Evolutionary conservation across 257 asterid genomes (phyloP).

Genomic region (Phtheirospermum japonicum): DNA sequence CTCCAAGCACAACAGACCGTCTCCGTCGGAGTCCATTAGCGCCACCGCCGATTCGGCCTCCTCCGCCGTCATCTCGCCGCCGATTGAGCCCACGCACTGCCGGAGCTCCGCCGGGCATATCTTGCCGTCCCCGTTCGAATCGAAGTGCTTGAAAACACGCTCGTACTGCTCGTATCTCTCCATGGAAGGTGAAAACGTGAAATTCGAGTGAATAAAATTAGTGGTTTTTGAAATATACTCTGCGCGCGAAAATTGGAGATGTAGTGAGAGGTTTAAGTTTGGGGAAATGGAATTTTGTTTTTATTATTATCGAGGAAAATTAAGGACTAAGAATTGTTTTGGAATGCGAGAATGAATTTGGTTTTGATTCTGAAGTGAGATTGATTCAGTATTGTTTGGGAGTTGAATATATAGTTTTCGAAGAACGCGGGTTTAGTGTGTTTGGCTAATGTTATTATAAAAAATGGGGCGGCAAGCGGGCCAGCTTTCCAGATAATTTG

Average conservation of each 20-base stretch:
- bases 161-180: conserved; percentile 14
- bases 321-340: no score
- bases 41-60: conserved; percentile 44
- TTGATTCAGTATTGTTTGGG: no score
- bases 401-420: no score
- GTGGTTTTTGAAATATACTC: conserved; percentile 23
- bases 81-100: conserved; percentile 34
- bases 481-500: no score
- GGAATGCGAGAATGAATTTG: no score
- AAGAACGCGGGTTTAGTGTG: no score
- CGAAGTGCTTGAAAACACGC: conserved; percentile 41
- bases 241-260: no score
- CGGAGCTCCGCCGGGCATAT: conserved; percentile 42
- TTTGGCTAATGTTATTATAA: not conserved
- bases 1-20: conserved; percentile 53
- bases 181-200: not conserved
- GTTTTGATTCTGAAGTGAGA: no score
- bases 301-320: no score
- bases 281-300: conserved; percentile 14
- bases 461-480: no score
- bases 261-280: no score
- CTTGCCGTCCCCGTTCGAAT: conserved; percentile 42
- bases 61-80: conserved; percentile 34
- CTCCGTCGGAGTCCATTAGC: conserved; percentile 45
- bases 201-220: not conserved